A percentile compares a stretch with the other conserved stretches of the same genome.
Conservation (phyloP, 768 basidiomycete species). For the Suillus tomentosus region DNA sequence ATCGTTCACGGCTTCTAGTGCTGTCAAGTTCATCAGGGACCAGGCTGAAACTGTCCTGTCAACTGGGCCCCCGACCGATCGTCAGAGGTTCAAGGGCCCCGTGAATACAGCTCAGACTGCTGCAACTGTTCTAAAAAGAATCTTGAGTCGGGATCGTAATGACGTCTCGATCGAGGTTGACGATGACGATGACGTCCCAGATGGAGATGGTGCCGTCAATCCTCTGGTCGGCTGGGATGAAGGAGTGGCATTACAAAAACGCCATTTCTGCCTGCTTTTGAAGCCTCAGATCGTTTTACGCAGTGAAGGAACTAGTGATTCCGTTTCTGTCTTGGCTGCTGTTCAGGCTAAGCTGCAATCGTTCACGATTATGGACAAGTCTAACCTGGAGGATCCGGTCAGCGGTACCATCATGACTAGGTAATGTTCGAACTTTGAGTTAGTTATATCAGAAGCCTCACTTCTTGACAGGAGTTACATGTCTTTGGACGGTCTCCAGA, state of each 20-base stretch:
- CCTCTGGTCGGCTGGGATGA: slow-evolving; percentile 75
- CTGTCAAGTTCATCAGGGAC: slow-evolving; percentile 86
- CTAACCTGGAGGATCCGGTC: slow-evolving; percentile 78
- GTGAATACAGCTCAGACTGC: slow-evolving; percentile 62
- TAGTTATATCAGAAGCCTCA: slow-evolving; percentile 4
- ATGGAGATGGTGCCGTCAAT: slow-evolving; percentile 43
- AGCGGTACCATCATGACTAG: slow-evolving; percentile 86
- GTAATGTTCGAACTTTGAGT: slow-evolving; percentile 39
- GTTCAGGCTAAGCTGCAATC: slow-evolving; percentile 78
- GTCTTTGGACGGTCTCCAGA: slow-evolving; percentile 78
- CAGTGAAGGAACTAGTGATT: slow-evolving; percentile 43
- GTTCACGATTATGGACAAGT: slow-evolving; percentile 79
- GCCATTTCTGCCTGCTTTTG: slow-evolving; percentile 81
- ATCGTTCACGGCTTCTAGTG: slow-evolving; percentile 41
- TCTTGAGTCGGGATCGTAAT: slow-evolving; percentile 55
- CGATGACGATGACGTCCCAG: slow-evolving; percentile 30
- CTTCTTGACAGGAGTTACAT: slow-evolving; percentile 65
- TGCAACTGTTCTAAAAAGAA: slow-evolving; percentile 64
- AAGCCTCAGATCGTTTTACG: slow-evolving; percentile 88
- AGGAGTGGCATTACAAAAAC: slow-evolving; percentile 66
- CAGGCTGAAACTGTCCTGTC: slow-evolving; percentile 55
- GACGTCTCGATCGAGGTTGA: slow-evolving; percentile 45
- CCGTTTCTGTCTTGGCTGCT: slow-evolving; percentile 74
- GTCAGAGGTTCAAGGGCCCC: slow-evolving; percentile 33
- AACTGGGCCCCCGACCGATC: slow-evolving; percentile 19